Conservation (phyloP, 2,329 filamentous ascomycete genomes). For the Ophiostoma himal-ulmi region DNA sequence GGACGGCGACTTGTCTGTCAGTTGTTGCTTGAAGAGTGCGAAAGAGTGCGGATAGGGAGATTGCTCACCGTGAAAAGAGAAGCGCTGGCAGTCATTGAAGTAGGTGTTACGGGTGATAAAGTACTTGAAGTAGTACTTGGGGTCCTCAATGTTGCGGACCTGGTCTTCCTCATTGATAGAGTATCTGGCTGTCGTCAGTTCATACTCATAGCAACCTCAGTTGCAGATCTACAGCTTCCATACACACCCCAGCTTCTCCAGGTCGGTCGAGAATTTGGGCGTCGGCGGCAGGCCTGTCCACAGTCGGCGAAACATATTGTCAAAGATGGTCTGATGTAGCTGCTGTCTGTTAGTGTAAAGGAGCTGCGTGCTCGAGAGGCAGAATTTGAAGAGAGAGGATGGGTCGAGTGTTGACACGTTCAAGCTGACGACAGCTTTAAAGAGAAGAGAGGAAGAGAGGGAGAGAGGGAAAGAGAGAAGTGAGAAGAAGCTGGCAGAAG, state of each 20-base stretch:
- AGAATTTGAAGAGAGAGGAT: not conserved
- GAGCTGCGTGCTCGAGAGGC: too few species aligned
- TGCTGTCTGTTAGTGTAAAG: not conserved
- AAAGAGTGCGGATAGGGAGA: slow-evolving; percentile 26
- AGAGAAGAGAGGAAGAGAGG: not conserved
- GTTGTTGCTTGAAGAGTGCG: not conserved
- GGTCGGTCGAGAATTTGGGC: slow-evolving; percentile 55
- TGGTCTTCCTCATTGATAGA: slow-evolving; percentile 69
- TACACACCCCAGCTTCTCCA: slow-evolving; percentile 66
- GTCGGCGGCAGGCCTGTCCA: slow-evolving; percentile 63
- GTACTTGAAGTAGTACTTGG: slow-evolving; percentile 67
- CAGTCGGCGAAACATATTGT: slow-evolving; percentile 67
- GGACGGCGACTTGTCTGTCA: slow-evolving; percentile 55
- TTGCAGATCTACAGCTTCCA: too few species aligned
- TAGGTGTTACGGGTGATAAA: slow-evolving; percentile 67
- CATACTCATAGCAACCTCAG: not conserved
- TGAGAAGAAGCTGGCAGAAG: not conserved
- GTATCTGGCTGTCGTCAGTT: slow-evolving; percentile 49
- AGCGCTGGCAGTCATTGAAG: slow-evolving; percentile 68
- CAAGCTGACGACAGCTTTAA: not conserved
- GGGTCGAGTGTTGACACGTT: not conserved
- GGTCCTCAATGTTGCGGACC: slow-evolving; percentile 62
- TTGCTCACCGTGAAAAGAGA: slow-evolving; percentile 61
- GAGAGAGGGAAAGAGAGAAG: not conserved
- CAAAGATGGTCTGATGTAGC: not conserved